Evolutionary conservation across 176 grass and related monocot genomes (phyloP), one percentile per base, ranked within the genome.

Genomic region (Carex parvula): DNA sequence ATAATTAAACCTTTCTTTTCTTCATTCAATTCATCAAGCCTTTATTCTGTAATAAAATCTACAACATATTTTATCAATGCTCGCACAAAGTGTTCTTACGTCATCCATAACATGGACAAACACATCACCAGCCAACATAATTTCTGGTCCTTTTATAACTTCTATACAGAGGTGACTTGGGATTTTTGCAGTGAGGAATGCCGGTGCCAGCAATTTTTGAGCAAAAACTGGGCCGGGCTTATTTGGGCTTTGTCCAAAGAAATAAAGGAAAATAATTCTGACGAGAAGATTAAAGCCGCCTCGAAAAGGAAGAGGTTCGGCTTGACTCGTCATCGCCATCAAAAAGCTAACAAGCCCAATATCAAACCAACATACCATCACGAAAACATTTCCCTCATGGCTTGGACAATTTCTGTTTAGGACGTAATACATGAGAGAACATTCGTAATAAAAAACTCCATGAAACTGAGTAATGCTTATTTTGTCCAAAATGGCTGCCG

Each of bases 131-230:
- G 9, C 18, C 48, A 4, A 10, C 39, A 20, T 16, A 9, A 72
- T 20, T 46, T 10, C 69, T 72, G 39, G 39, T 72, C 39, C 16
- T 1, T 72, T 72, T 71, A 65, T 14, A 22, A 75, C 22, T 60
- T 60, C 26, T 50, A 8, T 75, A 16, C 46, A 75, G 71, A 53
- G 71, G 71, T 53, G 46, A 75, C 71, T 29, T 75, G 29, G 46
- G 48, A 32, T 76, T 76, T n/a, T 75, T 76, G 72, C 48, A 76
- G 48, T 9, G 72, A 76, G 48, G 72, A 76, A 54, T 76, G 72
- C 72, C 13, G 72, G 12, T 76, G 22, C 22, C 72, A 32, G 22
- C 72, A 55, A n/a, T 55, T 55, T 76, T 32, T 55, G 13, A 30
- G 12, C 2, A 3, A 0, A 35, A 35, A 35, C 3, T 35, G 33